These are phyloP conservation scores for Dryas octopetala DNA, from an alignment of 306 rosid species.

Conservation along the genomic window DNA sequence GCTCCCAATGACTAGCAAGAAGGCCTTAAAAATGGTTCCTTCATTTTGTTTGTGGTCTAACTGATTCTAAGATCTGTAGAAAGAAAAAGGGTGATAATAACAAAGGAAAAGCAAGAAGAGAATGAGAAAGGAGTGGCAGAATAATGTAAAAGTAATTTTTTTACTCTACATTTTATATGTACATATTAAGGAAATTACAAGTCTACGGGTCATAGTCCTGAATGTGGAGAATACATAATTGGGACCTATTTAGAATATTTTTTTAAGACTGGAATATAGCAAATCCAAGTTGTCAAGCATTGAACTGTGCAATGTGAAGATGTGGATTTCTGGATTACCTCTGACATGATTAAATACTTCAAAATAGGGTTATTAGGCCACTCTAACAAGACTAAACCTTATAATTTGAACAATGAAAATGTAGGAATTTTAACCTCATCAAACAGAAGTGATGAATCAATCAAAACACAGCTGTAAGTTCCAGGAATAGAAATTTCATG, in stretches of 20 bases:
- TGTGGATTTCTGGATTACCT: not conserved
- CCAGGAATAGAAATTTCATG: not conserved
- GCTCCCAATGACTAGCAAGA: constrained; percentile 24
- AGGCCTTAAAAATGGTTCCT: constrained; percentile 15
- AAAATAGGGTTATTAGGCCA: constrained; percentile 4
- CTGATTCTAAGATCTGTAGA: not conserved
- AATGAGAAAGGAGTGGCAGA: not conserved
- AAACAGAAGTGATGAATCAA: not conserved
- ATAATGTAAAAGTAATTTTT: not conserved
- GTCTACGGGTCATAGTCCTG: not conserved
- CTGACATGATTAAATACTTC: not conserved
- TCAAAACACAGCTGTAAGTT: not conserved
- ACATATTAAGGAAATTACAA: not conserved
- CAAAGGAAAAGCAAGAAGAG: not conserved
- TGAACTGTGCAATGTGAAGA: not conserved
- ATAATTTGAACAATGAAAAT: not conserved
- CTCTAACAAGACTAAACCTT: not conserved
- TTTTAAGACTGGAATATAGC: not conserved
- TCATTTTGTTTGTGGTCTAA: constrained; percentile 19
- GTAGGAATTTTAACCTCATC: not conserved
- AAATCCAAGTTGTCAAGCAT: not conserved
- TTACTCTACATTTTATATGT: not conserved
- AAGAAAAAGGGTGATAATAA: not conserved
- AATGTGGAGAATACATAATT: not conserved
- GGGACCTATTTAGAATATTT: not conserved